phyloP scores from a whole-genome alignment of 2,329 filamentous ascomycete species.

The Paraconiothyrium brasiliense region DNA sequence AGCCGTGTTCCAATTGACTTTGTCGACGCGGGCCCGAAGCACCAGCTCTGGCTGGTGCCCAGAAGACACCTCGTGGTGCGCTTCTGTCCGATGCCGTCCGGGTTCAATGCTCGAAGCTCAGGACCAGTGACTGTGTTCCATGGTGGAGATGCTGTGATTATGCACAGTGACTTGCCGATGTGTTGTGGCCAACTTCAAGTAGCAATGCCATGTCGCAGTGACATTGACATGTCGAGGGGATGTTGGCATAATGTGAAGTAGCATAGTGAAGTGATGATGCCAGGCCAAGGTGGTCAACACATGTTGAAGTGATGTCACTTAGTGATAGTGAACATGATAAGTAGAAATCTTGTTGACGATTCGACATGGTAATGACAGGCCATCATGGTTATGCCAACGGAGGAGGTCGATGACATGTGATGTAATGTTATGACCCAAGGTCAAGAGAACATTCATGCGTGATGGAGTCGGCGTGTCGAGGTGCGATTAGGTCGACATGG shows the following conservation, averaged over 20 bases:
- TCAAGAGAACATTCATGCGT: background rate
- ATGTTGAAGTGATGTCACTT: too few relatives aligned
- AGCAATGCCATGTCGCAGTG: background rate
- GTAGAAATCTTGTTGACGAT: background rate
- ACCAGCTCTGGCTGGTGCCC: slow-evolving; percentile 14
- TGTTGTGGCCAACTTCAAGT: background rate
- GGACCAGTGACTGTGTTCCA: slow-evolving; percentile 7
- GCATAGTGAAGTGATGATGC: background rate
- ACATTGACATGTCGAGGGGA: background rate
- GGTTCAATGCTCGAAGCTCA: slow-evolving; percentile 14
- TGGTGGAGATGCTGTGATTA: background rate
- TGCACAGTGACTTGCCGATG: background rate
- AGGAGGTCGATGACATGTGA: background rate
- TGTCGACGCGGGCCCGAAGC: slow-evolving; percentile 14
- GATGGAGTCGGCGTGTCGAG: background rate
- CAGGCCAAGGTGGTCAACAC: background rate
- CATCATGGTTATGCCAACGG: background rate
- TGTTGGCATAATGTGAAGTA: background rate
- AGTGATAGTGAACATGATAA: too few relatives aligned
- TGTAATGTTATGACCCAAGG: background rate
- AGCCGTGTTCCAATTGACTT: slow-evolving; percentile 12
- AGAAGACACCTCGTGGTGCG: slow-evolving; percentile 14
- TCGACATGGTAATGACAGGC: background rate
- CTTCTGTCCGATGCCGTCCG: slow-evolving; percentile 15
- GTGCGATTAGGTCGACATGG: background rate